These are phyloP conservation scores for Bipolaris gigantea DNA, from an alignment of 2,329 filamentous ascomycete genomes.

Conservation along the genomic window DNA sequence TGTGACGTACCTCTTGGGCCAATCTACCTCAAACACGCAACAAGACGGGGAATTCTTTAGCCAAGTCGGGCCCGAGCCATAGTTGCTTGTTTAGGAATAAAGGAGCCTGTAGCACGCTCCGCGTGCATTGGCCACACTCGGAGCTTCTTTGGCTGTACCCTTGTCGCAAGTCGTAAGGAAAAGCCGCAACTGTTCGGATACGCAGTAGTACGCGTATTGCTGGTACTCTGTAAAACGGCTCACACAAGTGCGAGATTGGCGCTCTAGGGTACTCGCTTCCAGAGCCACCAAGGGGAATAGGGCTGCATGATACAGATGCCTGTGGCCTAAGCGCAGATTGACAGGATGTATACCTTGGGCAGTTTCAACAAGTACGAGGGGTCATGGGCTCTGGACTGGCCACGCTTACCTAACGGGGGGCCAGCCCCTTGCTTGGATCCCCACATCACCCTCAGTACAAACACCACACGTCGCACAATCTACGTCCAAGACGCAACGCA, in stretches of 20 bases:
- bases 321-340: background rate
- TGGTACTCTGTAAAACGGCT: background rate
- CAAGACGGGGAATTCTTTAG: background rate
- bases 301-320: background rate
- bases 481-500: background rate
- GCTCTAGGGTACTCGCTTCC: background rate
- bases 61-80: background rate
- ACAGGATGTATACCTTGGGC: background rate
- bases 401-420: background rate
- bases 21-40: background rate
- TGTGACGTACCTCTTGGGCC: background rate
- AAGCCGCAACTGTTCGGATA: background rate
- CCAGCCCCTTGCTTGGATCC: background rate
- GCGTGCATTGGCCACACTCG: constrained; percentile 1
- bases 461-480: background rate
- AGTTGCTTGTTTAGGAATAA: background rate
- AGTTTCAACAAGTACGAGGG: background rate
- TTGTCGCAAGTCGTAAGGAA: constrained; percentile 1
- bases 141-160: background rate
- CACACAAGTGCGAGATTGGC: background rate
- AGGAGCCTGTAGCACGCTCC: background rate
- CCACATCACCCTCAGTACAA: background rate
- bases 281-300: background rate
- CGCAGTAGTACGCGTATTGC: background rate
- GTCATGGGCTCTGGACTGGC: background rate